Evolutionary conservation across 2,329 filamentous ascomycete species (phyloP).

Genomic region (Cryphonectria naterciae): DNA sequence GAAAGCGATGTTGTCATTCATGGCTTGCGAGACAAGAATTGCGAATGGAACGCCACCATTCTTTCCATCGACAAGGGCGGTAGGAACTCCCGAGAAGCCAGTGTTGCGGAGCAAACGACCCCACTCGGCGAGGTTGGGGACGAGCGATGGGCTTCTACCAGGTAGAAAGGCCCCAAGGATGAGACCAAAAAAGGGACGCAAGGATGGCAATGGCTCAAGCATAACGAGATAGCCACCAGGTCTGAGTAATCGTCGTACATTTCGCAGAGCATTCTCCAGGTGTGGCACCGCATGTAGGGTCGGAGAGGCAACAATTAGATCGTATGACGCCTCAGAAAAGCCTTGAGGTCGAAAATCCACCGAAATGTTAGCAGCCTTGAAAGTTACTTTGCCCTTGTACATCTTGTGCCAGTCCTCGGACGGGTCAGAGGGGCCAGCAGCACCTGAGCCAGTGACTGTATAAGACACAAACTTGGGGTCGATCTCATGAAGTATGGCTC

Average conservation of each 20-base stretch:
- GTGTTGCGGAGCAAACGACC: not conserved
- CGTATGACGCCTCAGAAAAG: not conserved
- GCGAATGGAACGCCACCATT: constrained; percentile 33
- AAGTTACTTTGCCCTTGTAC: not conserved
- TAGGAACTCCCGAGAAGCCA: not conserved
- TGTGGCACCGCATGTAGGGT: not conserved
- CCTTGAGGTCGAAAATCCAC: not conserved
- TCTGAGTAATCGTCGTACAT: not conserved
- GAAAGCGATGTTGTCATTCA: not conserved
- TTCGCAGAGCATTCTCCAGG: not conserved
- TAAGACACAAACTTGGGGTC: not conserved
- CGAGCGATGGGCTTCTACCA: no score
- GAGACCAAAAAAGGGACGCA: not conserved
- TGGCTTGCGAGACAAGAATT: not conserved
- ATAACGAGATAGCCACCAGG: not conserved
- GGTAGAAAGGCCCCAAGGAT: not conserved
- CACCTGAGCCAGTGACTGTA: not conserved
- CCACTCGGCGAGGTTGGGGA: not conserved
- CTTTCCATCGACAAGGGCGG: not conserved
- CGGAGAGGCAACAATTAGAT: not conserved
- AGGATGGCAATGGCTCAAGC: not conserved
- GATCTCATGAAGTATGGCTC: not conserved
- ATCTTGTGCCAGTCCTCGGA: not conserved
- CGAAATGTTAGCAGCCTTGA: not conserved
- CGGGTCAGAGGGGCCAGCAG: not conserved